A percentile compares a stretch with the other conserved stretches of the same genome.
Conservation (phyloP, 2,329 filamentous ascomycete species). For the Colletotrichum sp. region DNA sequence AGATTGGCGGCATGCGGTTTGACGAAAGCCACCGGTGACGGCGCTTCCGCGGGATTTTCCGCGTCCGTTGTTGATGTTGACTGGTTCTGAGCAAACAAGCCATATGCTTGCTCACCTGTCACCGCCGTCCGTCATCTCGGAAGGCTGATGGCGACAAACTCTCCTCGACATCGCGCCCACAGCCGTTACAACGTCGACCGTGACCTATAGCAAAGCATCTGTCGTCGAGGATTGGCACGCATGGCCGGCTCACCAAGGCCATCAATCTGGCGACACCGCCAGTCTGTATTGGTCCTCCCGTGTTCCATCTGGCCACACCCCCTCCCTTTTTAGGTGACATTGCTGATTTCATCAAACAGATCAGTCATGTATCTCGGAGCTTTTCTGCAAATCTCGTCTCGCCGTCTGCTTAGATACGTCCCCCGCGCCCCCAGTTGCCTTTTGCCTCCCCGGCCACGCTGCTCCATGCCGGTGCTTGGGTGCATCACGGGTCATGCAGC, state of each 20-base stretch:
- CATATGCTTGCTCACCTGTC: not conserved
- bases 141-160: constrained; percentile 6
- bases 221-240: not conserved
- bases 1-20: not conserved
- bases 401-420: not conserved
- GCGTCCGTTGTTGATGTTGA: not conserved
- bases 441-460: not conserved
- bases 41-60: not conserved
- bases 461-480: not conserved
- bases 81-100: not conserved
- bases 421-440: not conserved
- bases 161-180: not conserved
- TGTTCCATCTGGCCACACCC: not conserved
- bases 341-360: constrained; percentile 5
- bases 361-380: constrained; percentile 10
- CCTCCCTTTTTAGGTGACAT: not conserved
- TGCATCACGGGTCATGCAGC: not conserved
- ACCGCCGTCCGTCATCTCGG: not conserved
- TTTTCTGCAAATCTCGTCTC: constrained; percentile 17
- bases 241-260: not conserved
- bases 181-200: not conserved
- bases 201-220: not conserved
- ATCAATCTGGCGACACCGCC: not conserved
- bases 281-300: not conserved
- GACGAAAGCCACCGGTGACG: not conserved